These are phyloP conservation scores for Sphaerulina populicola DNA, from an alignment of 2,329 filamentous ascomycete species.

Conservation along the genomic window DNA sequence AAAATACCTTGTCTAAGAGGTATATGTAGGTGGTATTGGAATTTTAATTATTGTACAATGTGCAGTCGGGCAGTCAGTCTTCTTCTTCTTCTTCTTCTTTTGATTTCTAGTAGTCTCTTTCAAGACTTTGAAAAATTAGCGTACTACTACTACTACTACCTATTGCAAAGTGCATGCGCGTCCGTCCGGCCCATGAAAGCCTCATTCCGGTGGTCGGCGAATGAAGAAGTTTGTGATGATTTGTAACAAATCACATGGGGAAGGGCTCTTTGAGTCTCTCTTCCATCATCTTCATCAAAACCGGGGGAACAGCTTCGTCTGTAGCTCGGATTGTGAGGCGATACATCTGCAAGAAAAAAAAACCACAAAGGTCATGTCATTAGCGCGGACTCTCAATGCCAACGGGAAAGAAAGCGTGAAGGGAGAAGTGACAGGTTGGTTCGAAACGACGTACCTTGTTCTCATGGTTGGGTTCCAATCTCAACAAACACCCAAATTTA, in stretches of 20 bases:
- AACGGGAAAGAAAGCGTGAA: background rate
- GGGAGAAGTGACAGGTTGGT: too few species aligned
- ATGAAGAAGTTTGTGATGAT: background rate
- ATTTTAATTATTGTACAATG: too few species aligned
- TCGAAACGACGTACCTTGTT: slow-evolving; percentile 65
- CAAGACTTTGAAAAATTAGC: too few species aligned
- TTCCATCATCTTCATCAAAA: slow-evolving; percentile 80
- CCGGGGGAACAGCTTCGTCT: slow-evolving; percentile 74
- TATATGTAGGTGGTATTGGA: too few species aligned
- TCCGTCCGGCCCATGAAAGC: background rate
- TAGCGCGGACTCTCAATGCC: slow-evolving; percentile 8
- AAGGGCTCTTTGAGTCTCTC: slow-evolving; percentile 57
- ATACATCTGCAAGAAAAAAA: slow-evolving; percentile 61
- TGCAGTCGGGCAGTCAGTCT: too few species aligned
- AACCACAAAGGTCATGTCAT: slow-evolving; percentile 13
- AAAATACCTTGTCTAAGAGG: too few species aligned
- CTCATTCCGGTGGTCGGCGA: slow-evolving; percentile 8
- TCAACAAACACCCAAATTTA: slow-evolving; percentile 88
- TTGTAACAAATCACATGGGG: slow-evolving; percentile 10
- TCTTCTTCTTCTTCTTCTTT: too few species aligned
- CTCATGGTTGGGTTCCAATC: slow-evolving; percentile 87
- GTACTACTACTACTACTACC: too few species aligned
- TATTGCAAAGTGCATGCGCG: too few species aligned
- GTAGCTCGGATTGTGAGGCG: slow-evolving; percentile 90
- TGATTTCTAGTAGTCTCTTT: too few species aligned